phyloP scores from a whole-genome alignment of 2,329 filamentous ascomycete species.

The Botryotinia calthae region DNA sequence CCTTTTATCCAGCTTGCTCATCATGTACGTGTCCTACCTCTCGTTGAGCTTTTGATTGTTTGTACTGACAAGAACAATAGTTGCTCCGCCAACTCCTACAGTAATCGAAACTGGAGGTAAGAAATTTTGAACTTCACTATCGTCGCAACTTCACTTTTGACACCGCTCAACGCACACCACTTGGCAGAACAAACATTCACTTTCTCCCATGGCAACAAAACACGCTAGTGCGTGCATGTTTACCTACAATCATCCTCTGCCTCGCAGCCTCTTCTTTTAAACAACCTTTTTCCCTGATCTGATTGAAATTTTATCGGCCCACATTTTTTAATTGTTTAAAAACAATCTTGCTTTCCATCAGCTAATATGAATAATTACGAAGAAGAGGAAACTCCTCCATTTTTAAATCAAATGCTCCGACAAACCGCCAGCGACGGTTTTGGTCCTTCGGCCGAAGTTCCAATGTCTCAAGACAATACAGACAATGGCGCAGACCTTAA shows the following conservation, averaged over 20 bases:
- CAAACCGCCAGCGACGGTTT: neutral
- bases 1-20: neutral
- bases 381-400: neutral
- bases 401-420: neutral
- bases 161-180: neutral
- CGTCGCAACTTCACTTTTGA: neutral
- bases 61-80: neutral
- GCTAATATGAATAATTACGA: constrained; percentile 7
- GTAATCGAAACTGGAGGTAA: neutral
- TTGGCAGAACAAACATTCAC: neutral
- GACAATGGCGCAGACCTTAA: neutral
- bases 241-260: neutral
- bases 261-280: neutral
- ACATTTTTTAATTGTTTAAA: neutral
- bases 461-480: neutral
- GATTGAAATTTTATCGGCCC: neutral
- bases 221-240: constrained; percentile 12
- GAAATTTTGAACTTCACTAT: neutral
- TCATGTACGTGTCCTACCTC: neutral
- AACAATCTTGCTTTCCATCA: neutral
- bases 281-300: neutral
- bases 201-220: neutral
- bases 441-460: neutral
- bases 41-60: neutral
- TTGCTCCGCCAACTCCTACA: neutral